Base-by-base conservation (phyloP, 2,329 filamentous ascomycete species). In the Xylaria sp. region DNA sequence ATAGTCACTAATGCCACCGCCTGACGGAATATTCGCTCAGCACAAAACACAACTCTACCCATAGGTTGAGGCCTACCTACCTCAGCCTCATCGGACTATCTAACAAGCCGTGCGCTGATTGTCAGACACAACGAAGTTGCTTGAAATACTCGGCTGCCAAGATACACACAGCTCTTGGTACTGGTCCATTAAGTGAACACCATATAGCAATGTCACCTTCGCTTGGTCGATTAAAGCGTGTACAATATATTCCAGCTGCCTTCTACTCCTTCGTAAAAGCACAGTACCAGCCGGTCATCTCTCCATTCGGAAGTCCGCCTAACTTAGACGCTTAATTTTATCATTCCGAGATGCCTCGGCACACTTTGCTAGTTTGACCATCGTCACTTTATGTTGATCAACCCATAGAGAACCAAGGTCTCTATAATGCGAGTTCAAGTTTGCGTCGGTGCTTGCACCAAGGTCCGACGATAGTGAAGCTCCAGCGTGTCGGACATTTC, bases 201-300 rank as follows among this genome's bases (percentile, higher is more conserved):
- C 56, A 50, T 48, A 52, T 58, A 51, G 46, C 37, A 58, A 34
- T 57, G 52, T 65, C 28, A 12, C 23, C 56, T 20, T 63, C 20
- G 8, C 46, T 63, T 60, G 48, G 63, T 58, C 31, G 39, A 63
- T 50, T 59, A 46, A 63, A 48, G 63, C 63, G 63, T 65, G 46
- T 55, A 34, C 5, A 28, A 2, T 28, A 28, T 46, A 37, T 20
- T 61, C 39, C 25, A 37, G 31, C 48, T 31, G 20, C 48, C 28
- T 34, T 54, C 28, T 55, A 55, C 28, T 20, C 18, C 28, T 10
- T 55, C 18, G 15, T 37, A 8, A 13, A 55, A 37, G 15, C 52
- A 57, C 37, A 57, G 55, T 41, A 57, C 18, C 28, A 56, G 34
- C 50, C 48, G 28, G 55, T 12, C 23, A n/a, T 54, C 23, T 63